Evolutionary conservation across 139 green algal species (phyloP).

Genomic region (Choricystis sp.): DNA sequence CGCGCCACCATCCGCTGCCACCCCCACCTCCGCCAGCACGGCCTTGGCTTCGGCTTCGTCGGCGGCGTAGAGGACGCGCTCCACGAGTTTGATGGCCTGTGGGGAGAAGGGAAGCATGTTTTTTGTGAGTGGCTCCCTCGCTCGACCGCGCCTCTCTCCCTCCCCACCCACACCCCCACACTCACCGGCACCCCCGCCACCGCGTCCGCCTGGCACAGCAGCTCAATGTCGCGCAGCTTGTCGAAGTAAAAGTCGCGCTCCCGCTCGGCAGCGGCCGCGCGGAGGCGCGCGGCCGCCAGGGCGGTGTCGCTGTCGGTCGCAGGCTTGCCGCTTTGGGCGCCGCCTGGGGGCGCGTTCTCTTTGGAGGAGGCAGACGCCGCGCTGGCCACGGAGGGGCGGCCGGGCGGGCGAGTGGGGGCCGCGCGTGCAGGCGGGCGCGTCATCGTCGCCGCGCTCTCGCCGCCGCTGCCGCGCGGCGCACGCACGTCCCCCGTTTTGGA

Average conservation of each 20-base stretch:
- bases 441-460: no score
- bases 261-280: constrained; percentile 24
- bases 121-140: not conserved
- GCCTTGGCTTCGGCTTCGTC: constrained; percentile 33
- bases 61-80: constrained; percentile 66
- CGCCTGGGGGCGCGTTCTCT: constrained; percentile 2
- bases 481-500: constrained; percentile 52
- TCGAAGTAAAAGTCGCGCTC: constrained; percentile 87
- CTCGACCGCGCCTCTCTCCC: not conserved
- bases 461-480: no score
- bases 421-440: not conserved
- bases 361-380: constrained; percentile 1
- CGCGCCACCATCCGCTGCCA: not conserved
- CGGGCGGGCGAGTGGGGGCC: not conserved
- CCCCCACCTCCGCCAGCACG: constrained; percentile 19
- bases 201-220: constrained; percentile 77
- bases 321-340: no score
- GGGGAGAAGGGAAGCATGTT: not conserved
- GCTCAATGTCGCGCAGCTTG: constrained; percentile 96
- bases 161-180: not conserved
- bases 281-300: constrained; percentile 1
- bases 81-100: constrained; percentile 42
- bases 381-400: not conserved
- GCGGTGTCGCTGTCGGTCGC: not conserved
- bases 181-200: constrained; percentile 23